Base-by-base conservation (phyloP, 2,329 filamentous ascomycete species). In the Claviceps digitariae region DNA sequence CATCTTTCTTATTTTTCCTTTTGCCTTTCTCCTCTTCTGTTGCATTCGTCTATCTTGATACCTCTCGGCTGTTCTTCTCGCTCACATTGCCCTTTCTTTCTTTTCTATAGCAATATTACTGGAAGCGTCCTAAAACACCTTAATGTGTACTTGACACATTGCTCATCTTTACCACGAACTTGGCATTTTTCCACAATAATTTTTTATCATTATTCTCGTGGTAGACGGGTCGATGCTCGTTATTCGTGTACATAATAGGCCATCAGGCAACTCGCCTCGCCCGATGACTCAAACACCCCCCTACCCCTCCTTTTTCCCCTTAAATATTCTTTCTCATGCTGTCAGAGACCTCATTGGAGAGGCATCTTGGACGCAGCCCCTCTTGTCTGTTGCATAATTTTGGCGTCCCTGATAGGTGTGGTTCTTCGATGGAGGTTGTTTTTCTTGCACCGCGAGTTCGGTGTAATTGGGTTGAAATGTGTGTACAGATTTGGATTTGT, bases 51-150 rank as follows among this genome's bases (percentile, higher is more conserved):
- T 20, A 36, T 17, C 12, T 36, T 25, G n/a, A 43, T 38, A 20
- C 31, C 34, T 21, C 31, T 47, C n/a, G n/a, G 20, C 5, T 15
- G 20, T 25, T 20, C 13, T n/a, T 15, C 13, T 38, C 15, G 17
- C 21, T 31, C 48, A 49, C 31, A 21, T 9, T 25, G 4, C 4
- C 5, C 21, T 3, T 27, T 23, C 3, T 29, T n/a, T 12, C 6
- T n/a, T 40, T n/a, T 20, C n/a, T 27, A 21, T 8, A 83, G 81
- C 81, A 84, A 82, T 84, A 84, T 62, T 84, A 81, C 66, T 84
- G 81, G 81, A 84, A 84, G 70, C 73, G 75, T 51, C 81, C 81
- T 13, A 73, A 72, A 59, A 83, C 79, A 15, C 80, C 80, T 49
- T 83, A 61, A 69, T 48, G 15, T 49, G 20, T 46, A 17, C 41